These are phyloP conservation scores for Pseudogymnoascus sp. DNA, from an alignment of 2,329 filamentous ascomycete genomes.

Conservation along the genomic window DNA sequence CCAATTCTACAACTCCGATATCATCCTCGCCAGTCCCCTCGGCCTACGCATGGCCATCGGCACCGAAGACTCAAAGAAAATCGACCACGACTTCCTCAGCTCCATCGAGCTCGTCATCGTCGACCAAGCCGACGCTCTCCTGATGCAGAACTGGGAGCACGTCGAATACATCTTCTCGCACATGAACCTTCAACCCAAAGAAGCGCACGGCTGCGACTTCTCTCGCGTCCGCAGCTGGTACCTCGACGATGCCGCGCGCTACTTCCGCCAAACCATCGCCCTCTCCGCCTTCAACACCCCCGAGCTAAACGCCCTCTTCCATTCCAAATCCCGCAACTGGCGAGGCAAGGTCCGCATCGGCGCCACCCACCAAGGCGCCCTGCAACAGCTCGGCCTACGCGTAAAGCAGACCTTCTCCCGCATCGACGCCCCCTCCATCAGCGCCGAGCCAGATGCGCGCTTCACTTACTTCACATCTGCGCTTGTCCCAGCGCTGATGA, in stretches of 20 bases:
- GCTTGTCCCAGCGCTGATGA: constrained; percentile 66
- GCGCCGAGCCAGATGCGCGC: constrained; percentile 73
- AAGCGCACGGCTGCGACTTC: constrained; percentile 89
- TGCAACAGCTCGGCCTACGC: constrained; percentile 64
- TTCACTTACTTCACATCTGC: constrained; percentile 87
- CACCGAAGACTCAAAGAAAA: constrained; percentile 56
- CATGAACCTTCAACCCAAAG: constrained; percentile 81
- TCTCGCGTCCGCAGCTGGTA: constrained; percentile 86
- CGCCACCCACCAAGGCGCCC: constrained; percentile 57
- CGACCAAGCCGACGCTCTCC: constrained; percentile 84
- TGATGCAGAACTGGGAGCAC: constrained; percentile 99
- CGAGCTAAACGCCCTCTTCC: constrained; percentile 74
- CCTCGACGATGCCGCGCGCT: constrained; percentile 73
- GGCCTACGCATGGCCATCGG: constrained; percentile 88
- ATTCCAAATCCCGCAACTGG: constrained; percentile 69
- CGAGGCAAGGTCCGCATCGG: constrained; percentile 70
- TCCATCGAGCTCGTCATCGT: constrained; percentile 87
- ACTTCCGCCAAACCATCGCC: constrained; percentile 79
- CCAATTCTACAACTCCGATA: constrained; percentile 93
- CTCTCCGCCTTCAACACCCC: constrained; percentile 79
- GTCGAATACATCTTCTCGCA: constrained; percentile 86
- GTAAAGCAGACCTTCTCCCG: constrained; percentile 85
- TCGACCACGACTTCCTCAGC: constrained; percentile 83
- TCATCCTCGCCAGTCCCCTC: constrained; percentile 83
- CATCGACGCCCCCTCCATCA: constrained; percentile 63